A percentile compares a stretch with the other conserved stretches of the same genome.
phyloP scores from a whole-genome alignment of 148 eudicot species.

The Cornus florida region DNA sequence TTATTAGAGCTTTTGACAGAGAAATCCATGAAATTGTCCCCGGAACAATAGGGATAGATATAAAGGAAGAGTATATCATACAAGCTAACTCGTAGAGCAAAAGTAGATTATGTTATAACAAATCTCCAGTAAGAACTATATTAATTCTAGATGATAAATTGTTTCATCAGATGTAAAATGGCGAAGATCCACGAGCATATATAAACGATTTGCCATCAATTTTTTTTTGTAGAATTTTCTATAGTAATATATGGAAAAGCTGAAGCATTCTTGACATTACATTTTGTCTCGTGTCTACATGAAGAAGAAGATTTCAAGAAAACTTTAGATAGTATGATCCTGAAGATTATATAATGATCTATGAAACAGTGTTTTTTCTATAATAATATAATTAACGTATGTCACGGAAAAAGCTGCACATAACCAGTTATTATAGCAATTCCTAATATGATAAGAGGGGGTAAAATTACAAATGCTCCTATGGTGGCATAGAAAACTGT shows the following conservation, averaged over 20 bases:
- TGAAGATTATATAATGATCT: not conserved
- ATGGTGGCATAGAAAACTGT: slow-evolving; percentile 77
- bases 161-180: not conserved
- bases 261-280: not conserved
- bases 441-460: slow-evolving; percentile 76
- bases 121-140: too few species aligned
- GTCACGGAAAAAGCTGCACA: slow-evolving; percentile 91
- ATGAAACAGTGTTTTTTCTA: not conserved
- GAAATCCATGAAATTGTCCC: too few species aligned
- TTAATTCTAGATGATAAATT: too few species aligned
- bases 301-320: not conserved
- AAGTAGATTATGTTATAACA: too few species aligned
- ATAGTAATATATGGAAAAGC: not conserved
- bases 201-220: not conserved
- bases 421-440: slow-evolving; percentile 81
- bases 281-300: not conserved
- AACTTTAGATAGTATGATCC: not conserved
- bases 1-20: too few species aligned
- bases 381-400: not conserved
- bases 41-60: too few species aligned
- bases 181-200: not conserved
- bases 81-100: not conserved
- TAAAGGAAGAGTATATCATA: too few species aligned
- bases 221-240: not conserved
- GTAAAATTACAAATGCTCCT: slow-evolving; percentile 86